phyloP scores from a whole-genome alignment of 768 basidiomycete genomes.

The Dictyophora rubrovolvata region DNA sequence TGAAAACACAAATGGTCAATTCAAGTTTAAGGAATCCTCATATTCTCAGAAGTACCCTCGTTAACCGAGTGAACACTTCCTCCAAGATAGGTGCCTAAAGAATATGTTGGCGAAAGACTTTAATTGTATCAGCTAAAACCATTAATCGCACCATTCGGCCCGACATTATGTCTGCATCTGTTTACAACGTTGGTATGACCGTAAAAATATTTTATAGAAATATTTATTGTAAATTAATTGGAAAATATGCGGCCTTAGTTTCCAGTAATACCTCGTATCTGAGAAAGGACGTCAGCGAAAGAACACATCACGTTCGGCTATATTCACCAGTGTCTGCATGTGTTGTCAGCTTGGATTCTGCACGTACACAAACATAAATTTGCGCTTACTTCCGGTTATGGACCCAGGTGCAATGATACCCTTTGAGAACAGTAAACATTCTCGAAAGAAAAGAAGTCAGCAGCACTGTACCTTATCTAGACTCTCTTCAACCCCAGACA shows the following conservation, averaged over 20 bases:
- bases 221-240: slow-evolving; percentile 32
- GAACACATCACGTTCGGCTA: neutral
- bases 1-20: neutral
- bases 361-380: neutral
- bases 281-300: neutral
- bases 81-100: slow-evolving; percentile 1
- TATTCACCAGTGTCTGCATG: neutral
- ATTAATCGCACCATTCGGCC: neutral
- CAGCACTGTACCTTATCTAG: slow-evolving; percentile 1
- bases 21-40: neutral
- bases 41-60: neutral
- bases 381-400: slow-evolving; percentile 22
- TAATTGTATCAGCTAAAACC: neutral
- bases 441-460: neutral
- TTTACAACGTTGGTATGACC: neutral
- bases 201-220: neutral
- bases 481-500: neutral
- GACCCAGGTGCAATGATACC: slow-evolving; percentile 28
- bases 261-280: slow-evolving; percentile 53
- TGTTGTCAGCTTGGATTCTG: neutral
- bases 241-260: slow-evolving; percentile 50
- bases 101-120: neutral
- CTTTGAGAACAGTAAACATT: slow-evolving; percentile 2
- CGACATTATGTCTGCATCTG: neutral
- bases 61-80: slow-evolving; percentile 4